Percentiles rank a stretch among this genome's conserved stretches.
Evolutionary conservation across 305 asterid genomes (phyloP).

Genomic region (Fraxinus latifolia): DNA sequence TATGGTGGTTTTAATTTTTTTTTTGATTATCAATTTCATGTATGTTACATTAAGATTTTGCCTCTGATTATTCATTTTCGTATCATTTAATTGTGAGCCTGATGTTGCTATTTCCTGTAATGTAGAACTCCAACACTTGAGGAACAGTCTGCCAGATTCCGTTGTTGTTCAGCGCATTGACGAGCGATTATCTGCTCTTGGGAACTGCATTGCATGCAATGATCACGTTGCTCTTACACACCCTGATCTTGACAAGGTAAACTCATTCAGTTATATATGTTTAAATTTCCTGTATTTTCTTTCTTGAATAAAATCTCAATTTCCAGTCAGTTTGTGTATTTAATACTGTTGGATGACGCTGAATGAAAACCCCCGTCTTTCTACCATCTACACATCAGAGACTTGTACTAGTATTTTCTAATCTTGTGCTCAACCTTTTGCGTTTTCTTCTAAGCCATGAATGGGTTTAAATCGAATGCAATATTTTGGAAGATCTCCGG

Average conservation of each 20-base stretch:
- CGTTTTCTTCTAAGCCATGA: neutral
- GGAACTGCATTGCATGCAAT: slow-evolving; percentile 88
- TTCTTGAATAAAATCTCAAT: neutral
- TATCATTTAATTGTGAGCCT: slow-evolving; percentile 12
- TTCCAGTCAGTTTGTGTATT: neutral
- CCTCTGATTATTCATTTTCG: neutral
- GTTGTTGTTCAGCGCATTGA: slow-evolving; percentile 93
- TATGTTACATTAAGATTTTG: neutral
- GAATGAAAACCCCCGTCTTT: neutral
- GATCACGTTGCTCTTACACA: slow-evolving; percentile 93
- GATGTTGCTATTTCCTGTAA: slow-evolving; percentile 10
- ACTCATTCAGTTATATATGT: neutral
- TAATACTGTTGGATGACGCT: neutral
- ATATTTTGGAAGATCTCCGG: neutral
- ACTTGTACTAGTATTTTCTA: neutral
- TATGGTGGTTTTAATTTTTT: neutral
- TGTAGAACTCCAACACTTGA: slow-evolving; percentile 83
- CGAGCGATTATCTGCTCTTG: slow-evolving; percentile 79
- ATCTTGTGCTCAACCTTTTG: neutral
- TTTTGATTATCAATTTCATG: neutral
- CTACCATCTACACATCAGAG: neutral
- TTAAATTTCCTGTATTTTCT: neutral
- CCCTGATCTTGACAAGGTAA: slow-evolving; percentile 82
- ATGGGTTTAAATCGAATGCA: neutral
- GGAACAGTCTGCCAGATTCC: slow-evolving; percentile 78